These are phyloP conservation scores for Agrocybe pediades DNA, from an alignment of 768 basidiomycete species.

Conservation along the genomic window DNA sequence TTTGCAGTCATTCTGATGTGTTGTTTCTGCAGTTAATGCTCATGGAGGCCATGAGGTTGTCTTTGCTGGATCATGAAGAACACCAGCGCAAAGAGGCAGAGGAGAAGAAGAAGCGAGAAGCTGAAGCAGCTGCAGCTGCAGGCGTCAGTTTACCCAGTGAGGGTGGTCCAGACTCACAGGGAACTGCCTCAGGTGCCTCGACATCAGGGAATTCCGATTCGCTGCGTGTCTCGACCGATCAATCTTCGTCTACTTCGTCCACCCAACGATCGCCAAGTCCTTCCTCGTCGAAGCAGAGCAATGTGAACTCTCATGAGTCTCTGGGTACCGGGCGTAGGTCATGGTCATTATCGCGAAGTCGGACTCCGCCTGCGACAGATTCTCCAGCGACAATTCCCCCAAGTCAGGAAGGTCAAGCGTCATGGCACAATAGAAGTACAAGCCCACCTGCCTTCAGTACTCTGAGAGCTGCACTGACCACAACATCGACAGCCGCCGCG, in stretches of 20 bases:
- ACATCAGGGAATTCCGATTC: conserved; percentile 28
- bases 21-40: conserved; percentile 81
- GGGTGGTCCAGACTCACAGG: conserved; percentile 22
- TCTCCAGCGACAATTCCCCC: conserved; percentile 24
- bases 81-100: conserved; percentile 79
- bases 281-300: conserved; percentile 20
- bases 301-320: conserved; percentile 23
- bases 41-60: conserved; percentile 98
- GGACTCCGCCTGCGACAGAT: conserved; percentile 33
- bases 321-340: conserved; percentile 27
- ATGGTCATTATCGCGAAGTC: conserved; percentile 37
- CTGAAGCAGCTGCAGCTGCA: conserved; percentile 36
- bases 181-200: conserved; percentile 34
- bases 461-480: conserved; percentile 43
- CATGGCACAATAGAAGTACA: conserved; percentile 34
- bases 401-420: conserved; percentile 29
- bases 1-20: conserved; percentile 2
- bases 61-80: conserved; percentile 92
- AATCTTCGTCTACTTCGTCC: conserved; percentile 26
- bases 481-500: conserved; percentile 48
- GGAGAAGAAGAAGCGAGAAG: conserved; percentile 60
- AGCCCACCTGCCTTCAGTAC: conserved; percentile 47
- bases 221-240: conserved; percentile 25
- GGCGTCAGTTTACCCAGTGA: conserved; percentile 19
- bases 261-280: conserved; percentile 14